These are phyloP conservation scores for Nicotiana knightiana DNA, from an alignment of 257 asterid species.

Conservation along the genomic window DNA sequence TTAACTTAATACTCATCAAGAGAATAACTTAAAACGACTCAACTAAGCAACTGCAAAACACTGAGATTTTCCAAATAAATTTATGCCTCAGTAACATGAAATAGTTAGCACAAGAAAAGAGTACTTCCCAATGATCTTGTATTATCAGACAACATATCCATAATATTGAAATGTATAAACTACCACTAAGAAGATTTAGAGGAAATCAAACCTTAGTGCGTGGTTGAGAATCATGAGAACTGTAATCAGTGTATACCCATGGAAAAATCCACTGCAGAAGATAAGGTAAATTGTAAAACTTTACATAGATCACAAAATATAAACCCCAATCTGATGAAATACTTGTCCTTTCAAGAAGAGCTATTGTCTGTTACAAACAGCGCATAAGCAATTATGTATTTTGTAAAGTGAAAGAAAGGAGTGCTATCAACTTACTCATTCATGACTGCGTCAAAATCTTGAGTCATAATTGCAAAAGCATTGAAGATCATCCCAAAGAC, in stretches of 20 bases:
- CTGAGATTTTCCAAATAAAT: background rate
- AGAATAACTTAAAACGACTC: background rate
- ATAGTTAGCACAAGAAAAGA: background rate
- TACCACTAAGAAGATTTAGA: background rate
- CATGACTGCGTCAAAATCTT: conserved; percentile 87
- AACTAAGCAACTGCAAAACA: background rate
- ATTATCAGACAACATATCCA: background rate
- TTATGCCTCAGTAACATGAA: background rate
- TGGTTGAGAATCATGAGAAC: conserved; percentile 93
- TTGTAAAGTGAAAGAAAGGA: conserved; percentile 5
- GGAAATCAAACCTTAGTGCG: conserved; percentile 66
- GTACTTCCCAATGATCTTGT: background rate
- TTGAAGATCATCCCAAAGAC: conserved; percentile 97
- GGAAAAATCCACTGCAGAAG: conserved; percentile 79
- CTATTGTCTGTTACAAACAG: background rate
- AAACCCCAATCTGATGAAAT: background rate
- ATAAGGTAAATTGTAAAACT: conserved; percentile 1
- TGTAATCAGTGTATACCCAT: conserved; percentile 83
- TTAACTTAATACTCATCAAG: background rate
- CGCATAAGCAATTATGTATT: background rate
- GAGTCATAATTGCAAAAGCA: conserved; percentile 74
- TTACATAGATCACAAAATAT: background rate
- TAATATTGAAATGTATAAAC: background rate
- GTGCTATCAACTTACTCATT: conserved; percentile 52
- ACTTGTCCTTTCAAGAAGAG: background rate